Evolutionary conservation across 176 grass and related monocot species (phyloP).

Genomic region (Oryza longistaminata): DNA sequence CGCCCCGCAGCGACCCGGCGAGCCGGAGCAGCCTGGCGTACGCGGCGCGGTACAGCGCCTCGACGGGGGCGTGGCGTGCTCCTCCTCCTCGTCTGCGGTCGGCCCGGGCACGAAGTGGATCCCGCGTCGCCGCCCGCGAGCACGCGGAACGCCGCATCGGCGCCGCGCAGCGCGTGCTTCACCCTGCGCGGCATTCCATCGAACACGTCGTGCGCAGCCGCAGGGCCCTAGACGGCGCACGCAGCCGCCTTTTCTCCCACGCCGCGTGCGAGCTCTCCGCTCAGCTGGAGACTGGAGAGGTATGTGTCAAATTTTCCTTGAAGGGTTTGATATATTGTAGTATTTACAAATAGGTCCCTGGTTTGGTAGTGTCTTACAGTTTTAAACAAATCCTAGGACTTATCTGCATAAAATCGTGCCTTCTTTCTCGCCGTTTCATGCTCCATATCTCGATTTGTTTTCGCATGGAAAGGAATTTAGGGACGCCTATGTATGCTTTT

Average conservation of each 20-base stretch:
- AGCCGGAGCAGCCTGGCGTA: conserved; percentile 69
- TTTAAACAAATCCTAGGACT: too few species aligned
- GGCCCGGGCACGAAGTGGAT: conserved; percentile 41
- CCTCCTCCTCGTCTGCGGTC: conserved; percentile 11
- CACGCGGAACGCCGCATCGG: background rate
- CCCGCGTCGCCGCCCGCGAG: background rate
- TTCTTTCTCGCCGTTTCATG: background rate
- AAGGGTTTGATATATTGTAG: too few species aligned
- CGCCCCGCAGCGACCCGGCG: conserved; percentile 31
- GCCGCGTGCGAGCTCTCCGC: too few species aligned
- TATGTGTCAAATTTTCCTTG: too few species aligned
- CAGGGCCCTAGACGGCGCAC: background rate
- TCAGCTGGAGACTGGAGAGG: too few species aligned
- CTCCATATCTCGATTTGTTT: background rate
- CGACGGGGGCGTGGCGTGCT: conserved; percentile 29
- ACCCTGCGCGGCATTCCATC: conserved; percentile 47
- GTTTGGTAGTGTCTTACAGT: too few species aligned
- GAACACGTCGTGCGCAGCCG: conserved; percentile 31
- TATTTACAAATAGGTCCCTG: too few species aligned
- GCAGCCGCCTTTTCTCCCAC: too few species aligned
- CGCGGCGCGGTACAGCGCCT: conserved; percentile 56
- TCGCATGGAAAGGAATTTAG: background rate
- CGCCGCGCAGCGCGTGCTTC: background rate
- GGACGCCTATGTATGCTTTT: background rate
- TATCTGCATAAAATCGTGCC: too few species aligned